These are phyloP conservation scores for Acidomyces sp. DNA, from an alignment of 495 filamentous ascomycete genomes.

Conservation along the genomic window DNA sequence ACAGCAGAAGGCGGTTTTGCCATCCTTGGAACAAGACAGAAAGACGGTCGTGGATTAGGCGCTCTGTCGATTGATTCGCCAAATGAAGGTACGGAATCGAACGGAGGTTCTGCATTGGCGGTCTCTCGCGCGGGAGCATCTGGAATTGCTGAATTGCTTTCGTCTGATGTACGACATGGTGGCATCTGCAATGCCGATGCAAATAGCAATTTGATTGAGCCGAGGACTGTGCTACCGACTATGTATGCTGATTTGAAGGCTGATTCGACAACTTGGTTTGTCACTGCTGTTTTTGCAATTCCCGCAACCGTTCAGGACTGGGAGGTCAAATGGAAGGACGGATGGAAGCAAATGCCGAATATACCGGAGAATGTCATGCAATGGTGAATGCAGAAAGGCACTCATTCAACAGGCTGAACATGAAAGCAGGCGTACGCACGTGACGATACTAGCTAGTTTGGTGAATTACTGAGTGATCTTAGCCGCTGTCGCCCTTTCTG, in stretches of 20 bases:
- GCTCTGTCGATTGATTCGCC: constrained; percentile 36
- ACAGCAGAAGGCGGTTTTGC: constrained; percentile 60
- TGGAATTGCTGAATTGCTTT: constrained; percentile 50
- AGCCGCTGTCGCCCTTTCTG: no score
- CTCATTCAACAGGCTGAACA: no score
- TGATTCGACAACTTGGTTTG: constrained; percentile 35
- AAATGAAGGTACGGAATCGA: constrained; percentile 43
- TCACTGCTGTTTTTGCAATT: constrained; percentile 38
- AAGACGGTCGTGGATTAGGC: constrained; percentile 41
- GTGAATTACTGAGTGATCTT: no score
- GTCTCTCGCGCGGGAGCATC: constrained; percentile 54
- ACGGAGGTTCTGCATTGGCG: constrained; percentile 41
- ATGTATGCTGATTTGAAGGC: constrained; percentile 32
- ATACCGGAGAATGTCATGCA: constrained; percentile 43
- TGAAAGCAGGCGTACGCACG: no score
- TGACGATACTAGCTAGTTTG: no score
- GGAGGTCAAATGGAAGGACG: constrained; percentile 31
- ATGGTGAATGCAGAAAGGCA: constrained; percentile 26
- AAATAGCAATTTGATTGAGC: constrained; percentile 62
- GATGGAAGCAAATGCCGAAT: constrained; percentile 41
- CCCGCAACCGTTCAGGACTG: constrained; percentile 25
- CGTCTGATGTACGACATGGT: constrained; percentile 34
- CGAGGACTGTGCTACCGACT: constrained; percentile 56
- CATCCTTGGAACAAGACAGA: constrained; percentile 47
- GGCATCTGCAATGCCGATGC: constrained; percentile 59